Evolutionary conservation across 768 basidiomycete species (phyloP).

Genomic region (Tricholoma saponaceum): DNA sequence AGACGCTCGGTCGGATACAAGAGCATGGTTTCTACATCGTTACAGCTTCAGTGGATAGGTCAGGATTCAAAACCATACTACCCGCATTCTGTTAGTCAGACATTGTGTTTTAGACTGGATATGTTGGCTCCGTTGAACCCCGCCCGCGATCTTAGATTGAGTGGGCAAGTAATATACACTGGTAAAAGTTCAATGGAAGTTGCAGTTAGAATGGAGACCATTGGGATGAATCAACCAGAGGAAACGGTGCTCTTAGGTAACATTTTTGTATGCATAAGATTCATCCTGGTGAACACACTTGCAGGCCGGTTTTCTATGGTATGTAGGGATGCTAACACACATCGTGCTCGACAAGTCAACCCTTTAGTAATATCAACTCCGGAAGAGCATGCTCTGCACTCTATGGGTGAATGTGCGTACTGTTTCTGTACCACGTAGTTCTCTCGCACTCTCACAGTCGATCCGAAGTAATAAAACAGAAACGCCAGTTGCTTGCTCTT

Average conservation of each 20-base stretch:
- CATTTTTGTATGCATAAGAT: neutral
- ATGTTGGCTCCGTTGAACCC: slow-evolving; percentile 60
- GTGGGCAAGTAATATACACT: slow-evolving; percentile 78
- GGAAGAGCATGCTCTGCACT: slow-evolving; percentile 59
- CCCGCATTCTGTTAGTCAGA: neutral
- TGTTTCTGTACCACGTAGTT: neutral
- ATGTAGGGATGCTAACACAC: slow-evolving; percentile 66
- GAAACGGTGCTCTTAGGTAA: slow-evolving; percentile 67
- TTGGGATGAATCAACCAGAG: slow-evolving; percentile 41
- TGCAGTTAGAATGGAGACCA: slow-evolving; percentile 78
- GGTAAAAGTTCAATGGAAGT: slow-evolving; percentile 80
- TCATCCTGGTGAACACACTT: neutral
- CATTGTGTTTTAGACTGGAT: slow-evolving; percentile 45
- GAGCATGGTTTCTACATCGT: slow-evolving; percentile 77
- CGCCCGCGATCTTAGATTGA: slow-evolving; percentile 63
- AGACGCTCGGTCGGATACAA: slow-evolving; percentile 49
- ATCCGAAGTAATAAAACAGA: slow-evolving; percentile 52
- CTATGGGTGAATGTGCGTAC: slow-evolving; percentile 65
- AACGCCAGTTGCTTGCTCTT: slow-evolving; percentile 48
- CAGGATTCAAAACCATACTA: slow-evolving; percentile 1
- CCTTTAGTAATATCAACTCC: slow-evolving; percentile 52
- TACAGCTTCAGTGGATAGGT: slow-evolving; percentile 81
- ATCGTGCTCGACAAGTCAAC: slow-evolving; percentile 61
- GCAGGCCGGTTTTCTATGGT: slow-evolving; percentile 92
- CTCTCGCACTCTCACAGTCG: neutral